Evolutionary conservation across 768 basidiomycete genomes (phyloP).

Genomic region (Mycena leptocephala): DNA sequence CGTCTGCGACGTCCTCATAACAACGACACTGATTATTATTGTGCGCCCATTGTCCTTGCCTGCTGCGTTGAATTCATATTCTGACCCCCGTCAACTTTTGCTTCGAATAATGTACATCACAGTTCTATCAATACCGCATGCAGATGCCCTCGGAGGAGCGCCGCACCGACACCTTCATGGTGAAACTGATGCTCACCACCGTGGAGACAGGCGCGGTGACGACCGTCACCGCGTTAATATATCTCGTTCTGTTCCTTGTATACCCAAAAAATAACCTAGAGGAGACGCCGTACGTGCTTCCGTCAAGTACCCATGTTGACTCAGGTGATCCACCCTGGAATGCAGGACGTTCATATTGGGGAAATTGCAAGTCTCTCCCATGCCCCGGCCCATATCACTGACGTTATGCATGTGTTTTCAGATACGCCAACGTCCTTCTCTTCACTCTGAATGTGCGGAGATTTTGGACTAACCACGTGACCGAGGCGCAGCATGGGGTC

Average conservation of each 20-base stretch:
- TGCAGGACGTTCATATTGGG: no score
- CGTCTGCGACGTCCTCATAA: not conserved
- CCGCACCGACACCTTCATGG: no score
- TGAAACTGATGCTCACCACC: no score
- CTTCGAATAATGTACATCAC: not conserved
- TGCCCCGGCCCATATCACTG: not conserved
- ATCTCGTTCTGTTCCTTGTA: not conserved
- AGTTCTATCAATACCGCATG: not conserved
- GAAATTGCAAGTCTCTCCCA: not conserved
- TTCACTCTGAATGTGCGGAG: no score
- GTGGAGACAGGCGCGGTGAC: no score
- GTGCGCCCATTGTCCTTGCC: no score
- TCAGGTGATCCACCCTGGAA: not conserved
- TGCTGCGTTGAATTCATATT: no score
- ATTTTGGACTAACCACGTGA: not conserved
- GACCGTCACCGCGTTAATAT: not conserved
- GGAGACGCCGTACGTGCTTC: not conserved
- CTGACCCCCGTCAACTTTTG: not conserved
- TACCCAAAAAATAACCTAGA: not conserved
- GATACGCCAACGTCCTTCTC: no score
- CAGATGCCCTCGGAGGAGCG: no score
- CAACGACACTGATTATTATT: not conserved
- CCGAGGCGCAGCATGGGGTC: not conserved
- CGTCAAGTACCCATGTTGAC: not conserved
- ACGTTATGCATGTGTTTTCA: not conserved